Evolutionary conservation across 1,284 basidiomycete genomes (phyloP), one percentile per base, ranked within the genome.

Genomic region (Hemileia vastatrix): DNA sequence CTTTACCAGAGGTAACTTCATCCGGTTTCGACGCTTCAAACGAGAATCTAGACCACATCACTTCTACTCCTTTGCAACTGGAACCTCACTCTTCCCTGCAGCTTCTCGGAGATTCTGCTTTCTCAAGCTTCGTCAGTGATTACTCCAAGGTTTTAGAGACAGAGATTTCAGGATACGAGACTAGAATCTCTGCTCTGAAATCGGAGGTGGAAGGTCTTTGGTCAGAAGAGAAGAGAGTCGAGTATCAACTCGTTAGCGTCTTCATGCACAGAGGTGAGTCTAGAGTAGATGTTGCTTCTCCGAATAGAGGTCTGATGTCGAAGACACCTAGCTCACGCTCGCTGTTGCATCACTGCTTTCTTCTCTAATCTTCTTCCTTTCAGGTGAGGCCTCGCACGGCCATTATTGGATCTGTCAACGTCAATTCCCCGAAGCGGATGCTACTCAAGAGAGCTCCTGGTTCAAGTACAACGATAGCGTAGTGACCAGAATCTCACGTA

Each of bases 211-310:
- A n/a, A n/a, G n/a, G n/a, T n/a, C n/a, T n/a, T n/a, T 98, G 94
- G 94, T 77, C 77, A 43, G 83, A 84, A 67, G 83, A 84, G 59
- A 79, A 58, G 4, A 78, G 82, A 31, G 84, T 83, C 23, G 84
- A 86, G 55, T 98, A 97, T 74, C 89, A 94, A 71, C 81, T 98
- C 45, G 90, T 89, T 0, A 88, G 89, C 8, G 94, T 97, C 13
- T 98, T 97, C 78, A 89, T 97, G 70, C 94, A 98, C 77, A 85
- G 93, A 40, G 92, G 91, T 44, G 61, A 67, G 70, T 66, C n/a
- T n/a, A n/a, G n/a, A n/a, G n/a, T n/a, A n/a, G n/a, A n/a, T n/a
- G n/a, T n/a, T n/a, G 9, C 27, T 44, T n/a, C n/a, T 19, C 21
- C 27, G 27, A 27, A 27, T 27, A 27, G 27, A 27, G 27, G 27